Evolutionary conservation across 176 grass and related monocot genomes (phyloP), one percentile per base, ranked within the genome.

Genomic region (Musa itinerans): DNA sequence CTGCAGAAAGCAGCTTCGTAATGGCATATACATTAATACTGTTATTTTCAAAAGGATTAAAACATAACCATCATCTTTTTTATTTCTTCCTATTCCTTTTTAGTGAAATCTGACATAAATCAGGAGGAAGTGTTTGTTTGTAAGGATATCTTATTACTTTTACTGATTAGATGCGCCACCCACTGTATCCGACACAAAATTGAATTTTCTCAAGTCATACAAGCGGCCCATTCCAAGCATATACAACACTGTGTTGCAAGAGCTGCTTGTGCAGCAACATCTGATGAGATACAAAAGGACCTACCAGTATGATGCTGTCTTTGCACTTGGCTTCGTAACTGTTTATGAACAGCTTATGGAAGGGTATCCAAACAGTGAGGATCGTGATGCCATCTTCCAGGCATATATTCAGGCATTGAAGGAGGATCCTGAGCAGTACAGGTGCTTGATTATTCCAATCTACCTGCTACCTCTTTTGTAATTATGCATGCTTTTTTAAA

Each of bases 231-330:
- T 99, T 70, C 96, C 91, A 56, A 95, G 96, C 86, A 92, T 99
- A 83, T 99, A 99, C 88, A 99, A 85, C 76, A 67, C 65, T 76
- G 85, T 99, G 13, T 88, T 99, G 57, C 90, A 89, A 86, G 91
- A 99, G 85, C 84, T 99, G 74, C 77, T 99, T 77, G 91, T 95
- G 69, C 90, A 99, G 63, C 91, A 99, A 63, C 96, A 99, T 82
- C 81, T 99, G 25, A 95, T 94, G 86, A 81, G 96, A 84, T 99
- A 92, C 89, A 99, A 95, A 91, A 99, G 25, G 62, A 99, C 91
- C 22, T 95, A 99, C 83, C 96, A 86, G 56, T 99, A 94, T 73
- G 96, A 99, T 81, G 69, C 88, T 68, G 86, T 99, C 66, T 99
- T 95, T 89, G 96, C 81, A 74, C 86, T 95, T 89, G 91, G 96